phyloP scores from a whole-genome alignment of 2,329 filamentous ascomycete genomes.

The Botrytis tulipae region DNA sequence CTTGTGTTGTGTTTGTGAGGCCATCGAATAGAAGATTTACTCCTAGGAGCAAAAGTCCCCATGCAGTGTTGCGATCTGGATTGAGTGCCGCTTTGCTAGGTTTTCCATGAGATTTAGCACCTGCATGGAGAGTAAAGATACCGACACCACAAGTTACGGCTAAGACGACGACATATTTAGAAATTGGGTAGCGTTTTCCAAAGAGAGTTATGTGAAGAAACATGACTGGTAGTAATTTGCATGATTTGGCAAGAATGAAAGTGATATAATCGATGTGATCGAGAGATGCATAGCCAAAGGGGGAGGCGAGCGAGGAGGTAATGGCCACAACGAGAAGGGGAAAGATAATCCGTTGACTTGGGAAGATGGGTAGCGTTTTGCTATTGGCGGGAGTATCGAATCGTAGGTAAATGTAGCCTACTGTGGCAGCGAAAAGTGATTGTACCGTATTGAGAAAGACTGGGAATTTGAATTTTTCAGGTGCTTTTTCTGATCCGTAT shows the following conservation, averaged over 20 bases:
- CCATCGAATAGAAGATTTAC: conserved; percentile 96
- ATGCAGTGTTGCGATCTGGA: conserved; percentile 61
- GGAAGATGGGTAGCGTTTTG: conserved; percentile 68
- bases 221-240: conserved; percentile 99
- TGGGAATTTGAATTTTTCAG: conserved; percentile 85
- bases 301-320: conserved; percentile 85
- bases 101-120: conserved; percentile 58
- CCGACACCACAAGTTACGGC: conserved; percentile 91
- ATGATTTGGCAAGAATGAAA: conserved; percentile 94
- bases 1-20: conserved; percentile 93
- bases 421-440: conserved; percentile 80
- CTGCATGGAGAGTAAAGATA: conserved; percentile 86
- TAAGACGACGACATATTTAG: conserved; percentile 93
- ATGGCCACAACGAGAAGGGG: conserved; percentile 83
- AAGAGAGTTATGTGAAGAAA: conserved; percentile 91
- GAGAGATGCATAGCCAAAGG: conserved; percentile 90
- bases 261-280: conserved; percentile 97
- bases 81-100: conserved; percentile 42
- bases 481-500: conserved; percentile 62
- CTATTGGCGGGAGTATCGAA: conserved; percentile 56
- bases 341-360: conserved; percentile 67
- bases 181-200: conserved; percentile 82
- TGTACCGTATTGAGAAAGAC: conserved; percentile 97
- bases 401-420: conserved; percentile 78
- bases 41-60: conserved; percentile 78